Conservation (phyloP, 2,329 filamentous ascomycete genomes). For the Fonsecaea pedrosoi region DNA sequence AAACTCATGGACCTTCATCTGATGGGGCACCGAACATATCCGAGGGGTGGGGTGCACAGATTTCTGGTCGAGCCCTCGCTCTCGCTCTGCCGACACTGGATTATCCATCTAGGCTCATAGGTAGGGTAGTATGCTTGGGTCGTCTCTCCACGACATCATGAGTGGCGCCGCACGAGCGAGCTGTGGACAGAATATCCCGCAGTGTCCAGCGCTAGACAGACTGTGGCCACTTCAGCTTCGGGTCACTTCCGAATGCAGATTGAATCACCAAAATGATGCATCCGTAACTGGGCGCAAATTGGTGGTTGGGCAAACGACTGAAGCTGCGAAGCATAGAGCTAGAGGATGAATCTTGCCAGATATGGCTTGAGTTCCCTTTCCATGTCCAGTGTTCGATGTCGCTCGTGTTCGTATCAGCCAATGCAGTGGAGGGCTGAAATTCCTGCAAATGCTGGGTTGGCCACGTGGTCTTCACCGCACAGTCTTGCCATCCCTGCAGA, state of each 20-base stretch:
- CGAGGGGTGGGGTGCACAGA: not conserved
- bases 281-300: not conserved
- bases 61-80: not conserved
- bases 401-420: not conserved
- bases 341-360: not conserved
- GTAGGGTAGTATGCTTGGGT: slow-evolving; percentile 5
- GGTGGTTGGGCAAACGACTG: not conserved
- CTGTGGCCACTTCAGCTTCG: not conserved
- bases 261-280: not conserved
- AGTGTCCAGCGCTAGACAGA: not conserved
- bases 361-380: not conserved
- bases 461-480: not conserved
- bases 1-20: not conserved
- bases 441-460: not conserved
- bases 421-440: not conserved
- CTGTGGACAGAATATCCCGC: not conserved
- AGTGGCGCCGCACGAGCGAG: not conserved
- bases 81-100: not conserved
- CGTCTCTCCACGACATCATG: not conserved
- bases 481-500: not conserved
- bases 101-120: not conserved
- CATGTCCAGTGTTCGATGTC: not conserved
- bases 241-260: not conserved
- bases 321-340: not conserved
- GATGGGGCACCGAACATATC: not conserved